Evolutionary conservation across 345 rosid species (phyloP), one percentile per base, ranked within the genome.

Genomic region (Citrus unshiu): DNA sequence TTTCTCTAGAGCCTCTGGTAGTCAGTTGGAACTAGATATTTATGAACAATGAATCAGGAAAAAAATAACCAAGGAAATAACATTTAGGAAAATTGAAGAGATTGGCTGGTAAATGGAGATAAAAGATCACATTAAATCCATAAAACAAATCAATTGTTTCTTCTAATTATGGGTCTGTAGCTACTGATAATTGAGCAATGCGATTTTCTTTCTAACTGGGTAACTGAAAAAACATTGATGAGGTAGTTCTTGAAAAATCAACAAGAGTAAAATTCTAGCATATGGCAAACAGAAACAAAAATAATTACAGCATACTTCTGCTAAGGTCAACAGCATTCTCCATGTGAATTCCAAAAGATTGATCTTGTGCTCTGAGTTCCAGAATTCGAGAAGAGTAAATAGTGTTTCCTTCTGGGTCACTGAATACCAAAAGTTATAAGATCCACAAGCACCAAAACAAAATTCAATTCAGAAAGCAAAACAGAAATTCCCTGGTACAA

Each of bases 291-390:
- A 78, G 56, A 51, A 70, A 24, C 5, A 70, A 63, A 74, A 68
- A n/a, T 18, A 56, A 18, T 14, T 25, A 81, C 21, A 40, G 66
- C 88, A 74, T 85, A 88, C 90, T 81, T 82, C 90, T 85, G 79
- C 86, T 73, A 66, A 87, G 88, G 75, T 87, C 90, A 83, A 88
- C 80, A 62, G 89, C 90, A 81, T 88, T 83, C 79, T 86, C 89
- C n/a, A 85, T 68, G 77, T 83, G 87, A 80, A 89, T 82, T 65
- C 87, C 90, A 75, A 88, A 82, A 61, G 87, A 83, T 70, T 83
- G 89, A 76, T 90, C 90, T 70, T 86, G 82, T 59, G 82, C 69
- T 22, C 87, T 85, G 70, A 91, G 84, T 70, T 81, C 89, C 58
- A 91, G 64, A 80, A 86, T 82, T 84, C 76, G 88, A 66, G 89